phyloP scores from a whole-genome alignment of 495 filamentous ascomycete genomes.

The Penicillium flavigenum region DNA sequence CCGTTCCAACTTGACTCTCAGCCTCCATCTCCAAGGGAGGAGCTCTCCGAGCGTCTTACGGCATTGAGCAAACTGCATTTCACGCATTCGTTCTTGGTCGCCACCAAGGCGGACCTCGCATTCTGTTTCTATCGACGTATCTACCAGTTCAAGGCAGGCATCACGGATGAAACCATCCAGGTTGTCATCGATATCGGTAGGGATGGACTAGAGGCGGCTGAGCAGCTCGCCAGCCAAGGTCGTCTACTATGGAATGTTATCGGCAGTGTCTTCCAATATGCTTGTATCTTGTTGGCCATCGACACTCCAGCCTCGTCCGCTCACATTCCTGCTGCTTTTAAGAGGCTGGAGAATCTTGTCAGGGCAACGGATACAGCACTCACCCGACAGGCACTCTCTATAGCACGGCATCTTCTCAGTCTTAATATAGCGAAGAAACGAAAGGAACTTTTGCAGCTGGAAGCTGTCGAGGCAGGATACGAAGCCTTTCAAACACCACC shows the following conservation, averaged over 20 bases:
- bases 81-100: conserved; percentile 32
- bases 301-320: conserved; percentile 27
- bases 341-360: conserved; percentile 32
- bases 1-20: conserved; percentile 26
- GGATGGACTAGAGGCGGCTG: conserved; percentile 25
- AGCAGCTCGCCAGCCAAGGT: conserved; percentile 28
- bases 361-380: conserved; percentile 28
- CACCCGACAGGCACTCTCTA: conserved; percentile 33
- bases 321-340: conserved; percentile 28
- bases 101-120: conserved; percentile 33
- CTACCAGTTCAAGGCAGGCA: conserved; percentile 28
- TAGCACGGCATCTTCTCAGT: conserved; percentile 32
- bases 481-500: not conserved
- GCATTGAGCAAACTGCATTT: conserved; percentile 16
- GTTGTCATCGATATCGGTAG: conserved; percentile 30
- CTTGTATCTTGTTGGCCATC: conserved; percentile 31
- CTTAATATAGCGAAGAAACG: conserved; percentile 33
- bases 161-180: conserved; percentile 25
- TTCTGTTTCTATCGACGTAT: conserved; percentile 38
- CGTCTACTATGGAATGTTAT: conserved; percentile 37
- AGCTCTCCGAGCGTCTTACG: conserved; percentile 27
- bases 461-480: conserved; percentile 32
- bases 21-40: conserved; percentile 20
- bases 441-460: conserved; percentile 29
- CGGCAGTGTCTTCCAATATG: conserved; percentile 36